Evolutionary conservation across 257 asterid species (phyloP).

Genomic region (Thymus quinquecostatus): DNA sequence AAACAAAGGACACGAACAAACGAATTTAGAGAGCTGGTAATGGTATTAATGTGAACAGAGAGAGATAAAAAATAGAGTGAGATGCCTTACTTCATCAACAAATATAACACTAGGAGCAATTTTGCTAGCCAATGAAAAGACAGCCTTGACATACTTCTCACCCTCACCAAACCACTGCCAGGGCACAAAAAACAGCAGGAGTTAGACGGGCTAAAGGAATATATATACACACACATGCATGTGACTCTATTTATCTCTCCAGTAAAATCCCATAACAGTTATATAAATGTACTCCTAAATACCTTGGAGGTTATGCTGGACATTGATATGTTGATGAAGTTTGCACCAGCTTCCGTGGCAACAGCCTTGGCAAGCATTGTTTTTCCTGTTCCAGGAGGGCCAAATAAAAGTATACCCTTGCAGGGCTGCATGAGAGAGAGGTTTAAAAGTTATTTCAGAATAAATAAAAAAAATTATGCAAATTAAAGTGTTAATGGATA

Average conservation of each 20-base stretch:
- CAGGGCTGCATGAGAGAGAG: conserved; percentile 62
- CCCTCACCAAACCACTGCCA: conserved; percentile 95
- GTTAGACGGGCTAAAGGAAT: conserved; percentile 29
- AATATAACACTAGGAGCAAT: conserved; percentile 89
- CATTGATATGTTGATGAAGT: conserved; percentile 89
- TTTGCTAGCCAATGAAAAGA: conserved; percentile 89
- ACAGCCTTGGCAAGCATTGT: conserved; percentile 96
- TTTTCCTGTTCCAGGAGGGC: conserved; percentile 93
- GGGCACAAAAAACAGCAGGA: conserved; percentile 16
- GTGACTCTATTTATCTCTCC: background rate
- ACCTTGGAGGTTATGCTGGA: conserved; percentile 95
- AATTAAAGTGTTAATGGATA: background rate
- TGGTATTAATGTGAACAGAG: background rate
- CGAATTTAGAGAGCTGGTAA: conserved; percentile 3
- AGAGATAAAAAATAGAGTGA: conserved; percentile 6
- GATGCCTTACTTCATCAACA: conserved; percentile 81
- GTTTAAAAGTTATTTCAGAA: conserved; percentile 18
- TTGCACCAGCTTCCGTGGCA: conserved; percentile 96
- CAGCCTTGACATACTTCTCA: conserved; percentile 90
- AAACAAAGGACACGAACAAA: background rate
- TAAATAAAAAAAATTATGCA: conserved; percentile 2
- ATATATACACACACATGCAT: background rate
- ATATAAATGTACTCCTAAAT: conserved; percentile 3
- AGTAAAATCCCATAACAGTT: conserved; percentile 6
- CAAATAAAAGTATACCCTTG: conserved; percentile 89